Conservation (phyloP, 331 rosid genomes). For the Malus hybrid region DNA sequence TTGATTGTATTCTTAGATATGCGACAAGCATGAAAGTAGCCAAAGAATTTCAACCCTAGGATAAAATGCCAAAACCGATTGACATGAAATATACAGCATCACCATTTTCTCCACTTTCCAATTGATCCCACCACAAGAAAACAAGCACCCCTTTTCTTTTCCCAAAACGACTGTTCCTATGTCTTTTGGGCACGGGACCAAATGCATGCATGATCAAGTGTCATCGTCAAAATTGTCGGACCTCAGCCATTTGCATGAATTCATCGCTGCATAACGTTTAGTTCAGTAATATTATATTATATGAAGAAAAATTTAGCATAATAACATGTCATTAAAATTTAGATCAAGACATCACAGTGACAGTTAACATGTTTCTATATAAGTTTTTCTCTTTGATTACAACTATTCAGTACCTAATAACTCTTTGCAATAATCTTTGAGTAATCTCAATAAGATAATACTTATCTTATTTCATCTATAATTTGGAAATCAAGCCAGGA, state of each 20-base stretch:
- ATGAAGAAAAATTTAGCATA: too few relatives aligned
- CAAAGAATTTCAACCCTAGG: not conserved
- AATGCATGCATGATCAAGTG: not conserved
- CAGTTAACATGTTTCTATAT: too few relatives aligned
- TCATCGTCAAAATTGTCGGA: not conserved
- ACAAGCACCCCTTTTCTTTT: not conserved
- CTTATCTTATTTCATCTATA: not conserved
- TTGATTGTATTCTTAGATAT: not conserved
- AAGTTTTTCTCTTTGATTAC: too few relatives aligned
- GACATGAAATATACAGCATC: not conserved
- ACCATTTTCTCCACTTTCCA: not conserved
- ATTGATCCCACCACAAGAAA: not conserved
- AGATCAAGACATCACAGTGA: rapidly evolving
- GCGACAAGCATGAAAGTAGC: not conserved
- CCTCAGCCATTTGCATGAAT: too few relatives aligned
- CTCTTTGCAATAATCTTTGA: too few relatives aligned
- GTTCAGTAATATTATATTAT: too few relatives aligned
- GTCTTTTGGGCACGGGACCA: not conserved
- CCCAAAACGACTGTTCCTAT: not conserved
- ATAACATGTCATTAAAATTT: too few relatives aligned
- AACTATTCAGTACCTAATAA: too few relatives aligned
- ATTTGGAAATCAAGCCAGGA: not conserved
- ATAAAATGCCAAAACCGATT: not conserved
- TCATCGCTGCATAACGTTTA: too few relatives aligned
- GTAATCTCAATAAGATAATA: too few relatives aligned